A percentile compares a stretch with the other conserved stretches of the same genome.
phyloP scores from a whole-genome alignment of 192 early-diverging fungal species.

The Bifiguratus adelaidae region DNA sequence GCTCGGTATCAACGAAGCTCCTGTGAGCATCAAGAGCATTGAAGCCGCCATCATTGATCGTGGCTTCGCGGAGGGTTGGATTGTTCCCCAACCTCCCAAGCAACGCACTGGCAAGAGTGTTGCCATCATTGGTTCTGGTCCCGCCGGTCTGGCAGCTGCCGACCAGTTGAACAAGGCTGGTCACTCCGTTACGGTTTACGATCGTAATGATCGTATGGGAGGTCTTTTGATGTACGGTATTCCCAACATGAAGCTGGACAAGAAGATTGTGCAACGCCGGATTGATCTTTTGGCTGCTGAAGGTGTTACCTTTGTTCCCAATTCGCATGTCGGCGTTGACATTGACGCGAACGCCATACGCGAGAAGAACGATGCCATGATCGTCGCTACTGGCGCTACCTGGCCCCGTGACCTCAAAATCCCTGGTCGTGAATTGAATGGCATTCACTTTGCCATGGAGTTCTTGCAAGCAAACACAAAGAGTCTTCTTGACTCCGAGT shows the following conservation, averaged over 20 bases:
- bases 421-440: slow-evolving; percentile 74
- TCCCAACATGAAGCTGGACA: slow-evolving; percentile 99
- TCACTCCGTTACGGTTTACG: slow-evolving; percentile 90
- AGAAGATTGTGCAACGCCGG: slow-evolving; percentile 86
- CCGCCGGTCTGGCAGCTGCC: slow-evolving; percentile 89
- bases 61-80: slow-evolving; percentile 96
- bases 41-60: slow-evolving; percentile 97
- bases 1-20: slow-evolving; percentile 87
- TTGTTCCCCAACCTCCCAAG: slow-evolving; percentile 73
- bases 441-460: slow-evolving; percentile 99
- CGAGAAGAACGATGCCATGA: slow-evolving; percentile 63
- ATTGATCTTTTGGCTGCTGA: slow-evolving; percentile 91
- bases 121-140: slow-evolving; percentile 91
- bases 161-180: slow-evolving; percentile 98
- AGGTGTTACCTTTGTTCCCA: slow-evolving; percentile 83
- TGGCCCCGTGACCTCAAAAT: slow-evolving; percentile 95
- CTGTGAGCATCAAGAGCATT: slow-evolving; percentile 95
- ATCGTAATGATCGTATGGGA: slow-evolving; percentile 93
- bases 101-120: slow-evolving; percentile 73
- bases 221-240: slow-evolving; percentile 98
- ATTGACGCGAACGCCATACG: slow-evolving; percentile 59
- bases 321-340: slow-evolving; percentile 82
- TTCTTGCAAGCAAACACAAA: slow-evolving; percentile 88
- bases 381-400: slow-evolving; percentile 91
- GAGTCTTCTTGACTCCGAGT: slow-evolving; percentile 68